Evolutionary conservation across 2,329 filamentous ascomycete genomes (phyloP), one percentile per base, ranked within the genome.

Genomic region (Grosmannia huntii): DNA sequence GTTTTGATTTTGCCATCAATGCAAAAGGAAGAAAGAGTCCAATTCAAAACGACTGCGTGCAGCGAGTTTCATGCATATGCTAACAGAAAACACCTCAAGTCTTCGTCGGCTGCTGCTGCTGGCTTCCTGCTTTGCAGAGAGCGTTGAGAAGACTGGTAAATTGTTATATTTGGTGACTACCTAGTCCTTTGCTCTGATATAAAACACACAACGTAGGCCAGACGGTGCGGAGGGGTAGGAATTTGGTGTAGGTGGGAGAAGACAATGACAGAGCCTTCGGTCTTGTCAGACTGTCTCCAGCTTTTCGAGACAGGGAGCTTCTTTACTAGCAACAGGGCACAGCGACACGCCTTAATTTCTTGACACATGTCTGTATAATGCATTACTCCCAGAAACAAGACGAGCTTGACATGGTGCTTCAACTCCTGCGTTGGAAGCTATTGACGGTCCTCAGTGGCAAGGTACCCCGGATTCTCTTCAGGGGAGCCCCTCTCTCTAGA

Each of bases 1-100:
- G 19, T 58, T 55, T 59, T 59, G 58, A 58, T 55, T 57, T 53
- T 53, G 44, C 48, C 46, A 57, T 57, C 49, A 58, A 58, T 56
- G 56, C 54, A 58, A 52, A 58, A 28, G 23, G 23, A 36, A 44
- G 21, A 54, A 44, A 27, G 4, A 28, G 14, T 27, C 31, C 25
- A 16, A 9, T 14, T 50, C 14, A 50, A 28, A 3, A 49, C 16
- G 11, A 14, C 46, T 10, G 11, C 16, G 11, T 49, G 46, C 7
- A 2, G 16, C 46, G n/a, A 49, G 46, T 49, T 25, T 5, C 14
- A 12, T n/a, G 16, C 7, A 19, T n/a, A n/a, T n/a, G 19, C 4
- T 19, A 16, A 12, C 41, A 44, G 41, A 21, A 21, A n/a, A 19
- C 38, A 19, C 14, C 7, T n/a, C 41, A 44, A 6, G 10, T 5